Percentiles rank a stretch among this genome's conserved stretches.
These are phyloP conservation scores for Sphagnum tenellum DNA, from an alignment of 225 moss, liverwort and hornwort species.

Conservation along the genomic window DNA sequence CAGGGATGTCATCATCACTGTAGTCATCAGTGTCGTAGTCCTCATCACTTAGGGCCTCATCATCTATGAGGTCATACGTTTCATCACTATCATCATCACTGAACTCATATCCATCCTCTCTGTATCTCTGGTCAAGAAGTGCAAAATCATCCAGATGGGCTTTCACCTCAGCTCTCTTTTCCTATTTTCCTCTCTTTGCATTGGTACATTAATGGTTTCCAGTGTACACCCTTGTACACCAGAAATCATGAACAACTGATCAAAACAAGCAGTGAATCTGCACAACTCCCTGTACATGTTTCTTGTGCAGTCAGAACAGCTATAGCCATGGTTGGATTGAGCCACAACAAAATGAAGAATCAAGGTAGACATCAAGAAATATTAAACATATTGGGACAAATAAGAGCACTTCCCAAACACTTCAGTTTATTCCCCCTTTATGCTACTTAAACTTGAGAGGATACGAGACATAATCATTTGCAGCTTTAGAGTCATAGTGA, in stretches of 20 bases:
- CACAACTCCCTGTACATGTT: too few species aligned
- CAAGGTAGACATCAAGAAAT: too few species aligned
- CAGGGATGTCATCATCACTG: slow-evolving; percentile 19
- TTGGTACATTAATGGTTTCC: background rate
- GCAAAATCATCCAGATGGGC: background rate
- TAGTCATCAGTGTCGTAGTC: slow-evolving; percentile 17
- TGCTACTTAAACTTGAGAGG: background rate
- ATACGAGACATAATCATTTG: slow-evolving; percentile 51
- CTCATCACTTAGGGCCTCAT: slow-evolving; percentile 7
- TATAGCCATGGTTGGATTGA: too few species aligned
- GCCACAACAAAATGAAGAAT: too few species aligned
- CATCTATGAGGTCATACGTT: too few species aligned
- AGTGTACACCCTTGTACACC: background rate
- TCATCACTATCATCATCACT: slow-evolving; percentile 16
- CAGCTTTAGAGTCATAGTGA: slow-evolving; percentile 35
- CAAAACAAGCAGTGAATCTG: too few species aligned
- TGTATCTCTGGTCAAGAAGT: slow-evolving; percentile 1
- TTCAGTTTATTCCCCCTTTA: too few species aligned
- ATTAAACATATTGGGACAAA: too few species aligned
- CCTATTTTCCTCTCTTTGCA: too few species aligned
- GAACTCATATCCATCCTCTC: slow-evolving; percentile 33
- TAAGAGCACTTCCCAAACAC: too few species aligned
- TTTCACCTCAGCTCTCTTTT: too few species aligned
- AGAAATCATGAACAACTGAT: background rate
- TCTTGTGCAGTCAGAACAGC: too few species aligned